phyloP scores from a whole-genome alignment of 208 protist genomes.

The Leptomonas pyrrhocoris region DNA sequence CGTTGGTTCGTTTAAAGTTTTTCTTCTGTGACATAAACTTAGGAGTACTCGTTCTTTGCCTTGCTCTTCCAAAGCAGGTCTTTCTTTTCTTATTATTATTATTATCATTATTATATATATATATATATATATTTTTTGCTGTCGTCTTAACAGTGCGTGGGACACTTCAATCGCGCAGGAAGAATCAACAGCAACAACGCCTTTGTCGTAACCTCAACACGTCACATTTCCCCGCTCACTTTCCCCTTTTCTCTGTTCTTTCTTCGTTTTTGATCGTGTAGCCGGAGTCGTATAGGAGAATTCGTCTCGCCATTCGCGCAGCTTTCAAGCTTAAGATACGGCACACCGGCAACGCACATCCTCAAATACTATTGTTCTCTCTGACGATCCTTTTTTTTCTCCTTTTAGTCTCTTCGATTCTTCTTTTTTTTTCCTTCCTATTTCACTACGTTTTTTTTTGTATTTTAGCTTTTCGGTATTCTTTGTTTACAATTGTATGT shows the following conservation, averaged over 20 bases:
- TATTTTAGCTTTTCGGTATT: neutral
- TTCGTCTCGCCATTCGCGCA: no score
- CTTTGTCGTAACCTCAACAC: neutral
- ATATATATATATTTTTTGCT: neutral
- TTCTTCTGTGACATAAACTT: no score
- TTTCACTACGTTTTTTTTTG: conserved; percentile 12
- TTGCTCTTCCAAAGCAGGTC: no score
- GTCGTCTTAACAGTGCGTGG: neutral
- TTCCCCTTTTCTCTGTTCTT: no score
- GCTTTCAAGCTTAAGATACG: no score
- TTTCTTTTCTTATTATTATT: conserved; percentile 12
- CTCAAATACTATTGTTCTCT: no score
- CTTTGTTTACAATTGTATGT: conserved; percentile 3
- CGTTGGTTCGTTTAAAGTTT: no score
- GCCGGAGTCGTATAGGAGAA: no score
- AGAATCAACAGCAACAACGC: neutral
- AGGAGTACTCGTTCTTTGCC: no score
- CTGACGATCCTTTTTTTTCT: neutral
- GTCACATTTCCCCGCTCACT: no score
- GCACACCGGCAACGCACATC: no score
- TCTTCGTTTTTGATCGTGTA: no score
- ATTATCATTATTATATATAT: neutral
- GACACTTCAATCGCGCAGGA: neutral
- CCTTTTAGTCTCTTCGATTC: neutral
- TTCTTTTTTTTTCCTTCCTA: neutral